These are phyloP conservation scores for Saccharomycopsis sp. DNA, from an alignment of 805 yeast species.

Conservation along the genomic window DNA sequence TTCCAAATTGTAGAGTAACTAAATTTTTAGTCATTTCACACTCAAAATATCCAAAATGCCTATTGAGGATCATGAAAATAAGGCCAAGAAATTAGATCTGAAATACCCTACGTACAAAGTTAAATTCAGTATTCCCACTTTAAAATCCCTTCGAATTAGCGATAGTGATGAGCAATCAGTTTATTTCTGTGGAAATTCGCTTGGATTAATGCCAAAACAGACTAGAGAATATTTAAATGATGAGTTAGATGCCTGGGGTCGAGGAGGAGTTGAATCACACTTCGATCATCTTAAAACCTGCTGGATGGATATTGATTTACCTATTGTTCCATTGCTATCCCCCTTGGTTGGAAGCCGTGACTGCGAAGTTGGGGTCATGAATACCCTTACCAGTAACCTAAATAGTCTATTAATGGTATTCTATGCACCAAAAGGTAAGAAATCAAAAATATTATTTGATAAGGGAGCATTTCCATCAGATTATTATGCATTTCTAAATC, in stretches of 20 bases:
- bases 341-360: conserved; percentile 68
- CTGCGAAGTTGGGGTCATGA: conserved; percentile 84
- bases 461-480: conserved; percentile 90
- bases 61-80: no score
- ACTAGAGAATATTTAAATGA: conserved; percentile 49
- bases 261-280: conserved; percentile 79
- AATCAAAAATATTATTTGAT: conserved; percentile 73
- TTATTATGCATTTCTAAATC: conserved; percentile 74
- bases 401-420: conserved; percentile 69
- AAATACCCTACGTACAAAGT: conserved; percentile 34
- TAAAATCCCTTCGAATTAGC: conserved; percentile 47
- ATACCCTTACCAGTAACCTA: conserved; percentile 74
- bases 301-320: conserved; percentile 85
- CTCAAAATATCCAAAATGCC: no score
- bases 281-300: conserved; percentile 63
- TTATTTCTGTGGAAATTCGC: conserved; percentile 89
- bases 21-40: no score
- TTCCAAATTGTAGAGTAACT: no score
- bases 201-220: conserved; percentile 77
- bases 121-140: conserved; percentile 62
- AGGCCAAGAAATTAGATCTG: conserved; percentile 18
- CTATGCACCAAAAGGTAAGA: conserved; percentile 54
- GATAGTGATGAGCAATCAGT: conserved; percentile 28
- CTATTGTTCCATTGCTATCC: conserved; percentile 61
- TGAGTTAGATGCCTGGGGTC: conserved; percentile 80